A percentile compares a stretch with the other conserved stretches of the same genome.
Evolutionary conservation across 495 filamentous ascomycete genomes (phyloP).

Genomic region (Annulohypoxylon stygium): DNA sequence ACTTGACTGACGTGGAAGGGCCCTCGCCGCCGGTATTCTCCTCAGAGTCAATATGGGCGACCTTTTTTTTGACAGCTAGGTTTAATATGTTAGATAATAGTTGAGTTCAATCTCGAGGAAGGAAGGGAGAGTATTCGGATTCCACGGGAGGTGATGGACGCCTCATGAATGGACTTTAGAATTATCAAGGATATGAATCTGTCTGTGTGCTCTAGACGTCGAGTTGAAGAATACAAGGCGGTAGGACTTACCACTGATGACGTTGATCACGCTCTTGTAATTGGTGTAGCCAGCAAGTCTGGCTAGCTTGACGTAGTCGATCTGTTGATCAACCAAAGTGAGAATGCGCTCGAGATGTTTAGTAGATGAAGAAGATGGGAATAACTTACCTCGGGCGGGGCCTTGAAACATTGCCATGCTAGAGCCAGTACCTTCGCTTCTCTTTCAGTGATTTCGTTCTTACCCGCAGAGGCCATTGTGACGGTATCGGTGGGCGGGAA

Average conservation of each 20-base stretch:
- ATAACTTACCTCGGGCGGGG: slow-evolving; percentile 30
- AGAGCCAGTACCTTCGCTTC: slow-evolving; percentile 35
- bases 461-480: slow-evolving; percentile 26
- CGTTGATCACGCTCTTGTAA: slow-evolving; percentile 26
- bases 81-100: slow-evolving; percentile 7
- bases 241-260: slow-evolving; percentile 33
- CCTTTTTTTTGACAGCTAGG: slow-evolving; percentile 44
- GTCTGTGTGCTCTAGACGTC: no score
- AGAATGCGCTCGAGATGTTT: slow-evolving; percentile 8
- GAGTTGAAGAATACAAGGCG: not conserved
- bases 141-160: not conserved
- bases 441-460: slow-evolving; percentile 39
- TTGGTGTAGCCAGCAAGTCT: slow-evolving; percentile 41
- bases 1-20: slow-evolving; percentile 26
- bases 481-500: not conserved
- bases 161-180: not conserved
- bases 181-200: not conserved
- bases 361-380: not conserved
- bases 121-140: not conserved
- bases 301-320: slow-evolving; percentile 42
- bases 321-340: slow-evolving; percentile 27
- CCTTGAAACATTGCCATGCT: slow-evolving; percentile 43
- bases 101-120: not conserved
- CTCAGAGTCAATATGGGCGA: not conserved
- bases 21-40: slow-evolving; percentile 11